A percentile compares a stretch with the other conserved stretches of the same genome.
Conservation (phyloP, 768 basidiomycete species). For the Nevesoporus exiguus region DNA sequence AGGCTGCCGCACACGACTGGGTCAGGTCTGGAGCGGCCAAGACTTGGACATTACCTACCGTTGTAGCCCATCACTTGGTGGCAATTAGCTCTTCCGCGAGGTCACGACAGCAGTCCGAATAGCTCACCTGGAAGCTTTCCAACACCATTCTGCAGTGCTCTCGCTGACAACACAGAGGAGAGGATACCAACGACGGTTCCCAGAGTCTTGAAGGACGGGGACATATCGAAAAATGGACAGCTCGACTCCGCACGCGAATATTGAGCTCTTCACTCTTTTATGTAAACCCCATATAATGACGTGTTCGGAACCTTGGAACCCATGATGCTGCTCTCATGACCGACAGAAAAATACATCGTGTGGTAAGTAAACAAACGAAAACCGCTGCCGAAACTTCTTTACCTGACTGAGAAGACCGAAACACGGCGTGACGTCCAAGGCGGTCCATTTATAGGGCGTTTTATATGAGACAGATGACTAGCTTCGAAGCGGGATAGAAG, state of each 20-base stretch:
- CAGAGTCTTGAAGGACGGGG: constrained; percentile 5
- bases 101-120: not conserved
- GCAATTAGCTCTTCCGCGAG: constrained; percentile 2
- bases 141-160: constrained; percentile 29
- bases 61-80: constrained; percentile 32
- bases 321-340: constrained; percentile 2
- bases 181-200: constrained; percentile 11
- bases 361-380: not conserved
- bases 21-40: constrained; percentile 3
- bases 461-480: not conserved
- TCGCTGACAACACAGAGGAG: constrained; percentile 7
- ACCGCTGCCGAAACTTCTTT: constrained; percentile 1
- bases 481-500: not conserved
- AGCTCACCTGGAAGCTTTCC: constrained; percentile 31
- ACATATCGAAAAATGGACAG: constrained; percentile 8
- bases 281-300: not conserved
- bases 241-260: not conserved
- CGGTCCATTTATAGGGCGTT: not conserved
- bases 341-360: not conserved
- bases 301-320: not conserved
- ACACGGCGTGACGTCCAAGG: not conserved
- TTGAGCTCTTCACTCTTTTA: not conserved
- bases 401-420: not conserved
- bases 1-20: constrained; percentile 38
- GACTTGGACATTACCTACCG: constrained; percentile 15